Conservation (phyloP, 1,284 basidiomycete genomes). For the Cutaneotrichosporon cutaneum region DNA sequence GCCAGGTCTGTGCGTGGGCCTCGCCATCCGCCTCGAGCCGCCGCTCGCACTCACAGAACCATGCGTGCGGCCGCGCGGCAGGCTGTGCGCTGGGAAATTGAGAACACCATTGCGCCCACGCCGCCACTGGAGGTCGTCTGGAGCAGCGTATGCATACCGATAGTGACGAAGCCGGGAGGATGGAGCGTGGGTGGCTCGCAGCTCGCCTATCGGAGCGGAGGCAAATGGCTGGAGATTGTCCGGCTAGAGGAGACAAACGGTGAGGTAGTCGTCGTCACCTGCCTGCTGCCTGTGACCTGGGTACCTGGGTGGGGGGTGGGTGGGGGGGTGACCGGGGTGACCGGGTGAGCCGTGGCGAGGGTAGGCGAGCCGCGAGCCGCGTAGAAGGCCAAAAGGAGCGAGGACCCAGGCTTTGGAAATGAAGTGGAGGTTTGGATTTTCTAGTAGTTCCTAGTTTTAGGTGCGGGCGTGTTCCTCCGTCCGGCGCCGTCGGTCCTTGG, state of each 20-base stretch:
- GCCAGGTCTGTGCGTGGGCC: neutral
- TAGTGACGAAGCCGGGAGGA: neutral
- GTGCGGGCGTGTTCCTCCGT: neutral
- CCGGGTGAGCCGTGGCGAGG: neutral
- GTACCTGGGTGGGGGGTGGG: too few species aligned
- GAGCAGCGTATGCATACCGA: neutral
- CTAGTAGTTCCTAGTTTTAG: neutral
- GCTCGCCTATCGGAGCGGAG: neutral
- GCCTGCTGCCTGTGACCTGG: too few species aligned
- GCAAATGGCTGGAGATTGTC: neutral
- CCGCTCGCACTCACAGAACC: neutral
- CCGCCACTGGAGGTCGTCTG: neutral
- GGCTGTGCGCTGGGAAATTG: neutral
- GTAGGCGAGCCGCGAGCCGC: neutral
- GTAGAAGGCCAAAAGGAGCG: too few species aligned
- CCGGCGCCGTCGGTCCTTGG: conserved; percentile 1
- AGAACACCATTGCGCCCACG: neutral
- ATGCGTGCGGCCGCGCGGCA: neutral
- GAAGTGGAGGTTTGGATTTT: conserved; percentile 1
- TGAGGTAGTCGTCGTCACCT: neutral
- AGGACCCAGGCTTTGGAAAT: neutral
- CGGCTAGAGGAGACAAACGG: neutral
- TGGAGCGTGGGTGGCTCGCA: neutral
- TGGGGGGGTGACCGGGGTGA: too few species aligned
- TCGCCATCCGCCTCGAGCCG: neutral